These are phyloP conservation scores for Ascochyta viciae-villosae DNA, from an alignment of 2,329 filamentous ascomycete species.

Conservation along the genomic window DNA sequence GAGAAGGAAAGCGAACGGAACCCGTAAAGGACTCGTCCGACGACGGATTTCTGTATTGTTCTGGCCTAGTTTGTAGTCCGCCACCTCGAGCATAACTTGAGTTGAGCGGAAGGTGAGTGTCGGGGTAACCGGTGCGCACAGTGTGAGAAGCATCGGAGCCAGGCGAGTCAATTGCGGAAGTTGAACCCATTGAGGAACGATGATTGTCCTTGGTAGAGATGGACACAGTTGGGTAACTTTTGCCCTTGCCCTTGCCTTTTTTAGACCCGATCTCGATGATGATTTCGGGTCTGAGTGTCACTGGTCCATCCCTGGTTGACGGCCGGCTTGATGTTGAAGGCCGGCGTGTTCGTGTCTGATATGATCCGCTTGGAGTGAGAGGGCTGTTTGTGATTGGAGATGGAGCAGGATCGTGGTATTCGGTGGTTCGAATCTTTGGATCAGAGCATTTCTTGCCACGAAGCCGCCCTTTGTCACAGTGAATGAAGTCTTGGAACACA, in stretches of 20 bases:
- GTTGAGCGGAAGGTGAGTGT: constrained; percentile 29
- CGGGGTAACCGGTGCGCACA: constrained; percentile 43
- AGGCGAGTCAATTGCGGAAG: constrained; percentile 35
- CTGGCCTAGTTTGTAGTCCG: constrained; percentile 30
- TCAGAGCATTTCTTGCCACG: constrained; percentile 34
- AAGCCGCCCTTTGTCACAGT: constrained; percentile 33
- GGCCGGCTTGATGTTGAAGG: constrained; percentile 35
- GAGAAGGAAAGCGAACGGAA: constrained; percentile 38
- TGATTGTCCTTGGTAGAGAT: constrained; percentile 30
- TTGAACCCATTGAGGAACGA: constrained; percentile 28
- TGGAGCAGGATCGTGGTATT: constrained; percentile 40
- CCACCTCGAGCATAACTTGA: constrained; percentile 22
- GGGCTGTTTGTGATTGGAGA: constrained; percentile 41
- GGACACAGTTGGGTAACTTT: constrained; percentile 26
- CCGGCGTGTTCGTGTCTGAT: constrained; percentile 32
- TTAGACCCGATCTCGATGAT: constrained; percentile 38
- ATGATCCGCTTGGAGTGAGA: constrained; percentile 36
- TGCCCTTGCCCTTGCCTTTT: constrained; percentile 33
- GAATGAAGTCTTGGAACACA: constrained; percentile 32
- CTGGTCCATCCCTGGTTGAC: constrained; percentile 33
- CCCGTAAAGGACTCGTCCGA: constrained; percentile 39
- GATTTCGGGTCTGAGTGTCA: constrained; percentile 35
- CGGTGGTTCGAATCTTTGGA: constrained; percentile 28
- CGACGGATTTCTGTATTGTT: constrained; percentile 34
- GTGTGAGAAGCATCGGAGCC: constrained; percentile 42